Conservation (phyloP, 495 filamentous ascomycete genomes). For the Saxophila tyrrhenica region DNA sequence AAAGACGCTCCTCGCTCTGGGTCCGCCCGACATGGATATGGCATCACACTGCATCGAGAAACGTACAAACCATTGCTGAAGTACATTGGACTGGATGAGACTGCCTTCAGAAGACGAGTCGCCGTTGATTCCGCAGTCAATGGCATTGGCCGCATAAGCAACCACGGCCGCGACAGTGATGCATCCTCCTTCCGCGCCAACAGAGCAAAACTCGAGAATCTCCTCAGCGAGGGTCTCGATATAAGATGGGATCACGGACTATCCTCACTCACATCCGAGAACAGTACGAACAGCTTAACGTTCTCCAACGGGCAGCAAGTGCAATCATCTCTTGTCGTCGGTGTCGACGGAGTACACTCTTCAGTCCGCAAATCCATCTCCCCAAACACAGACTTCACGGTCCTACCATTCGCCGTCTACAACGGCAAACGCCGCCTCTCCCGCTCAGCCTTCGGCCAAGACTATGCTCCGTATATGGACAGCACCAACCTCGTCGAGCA, state of each 20-base stretch:
- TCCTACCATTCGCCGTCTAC: constrained; percentile 33
- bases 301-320: constrained; percentile 15
- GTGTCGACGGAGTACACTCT: constrained; percentile 33
- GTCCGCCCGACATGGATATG: constrained; percentile 23
- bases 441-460: constrained; percentile 12
- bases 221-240: constrained; percentile 28
- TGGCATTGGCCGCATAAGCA: constrained; percentile 5
- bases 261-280: constrained; percentile 4
- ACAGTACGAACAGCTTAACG: not conserved
- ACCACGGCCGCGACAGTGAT: not conserved
- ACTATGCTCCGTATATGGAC: constrained; percentile 13
- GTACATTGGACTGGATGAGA: constrained; percentile 26
- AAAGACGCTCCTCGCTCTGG: constrained; percentile 3
- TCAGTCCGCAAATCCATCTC: constrained; percentile 21
- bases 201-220: constrained; percentile 23
- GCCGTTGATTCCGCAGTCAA: constrained; percentile 20
- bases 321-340: constrained; percentile 24
- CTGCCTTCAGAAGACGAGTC: constrained; percentile 19
- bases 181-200: constrained; percentile 24
- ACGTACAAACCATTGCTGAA: constrained; percentile 29
- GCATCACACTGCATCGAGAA: constrained; percentile 28
- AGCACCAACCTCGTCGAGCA: constrained; percentile 12
- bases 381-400: constrained; percentile 18
- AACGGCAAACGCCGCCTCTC: constrained; percentile 29
- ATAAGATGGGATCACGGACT: constrained; percentile 25